Evolutionary conservation across 2,329 filamentous ascomycete genomes (phyloP).

Genomic region (Colletotrichum karsti): DNA sequence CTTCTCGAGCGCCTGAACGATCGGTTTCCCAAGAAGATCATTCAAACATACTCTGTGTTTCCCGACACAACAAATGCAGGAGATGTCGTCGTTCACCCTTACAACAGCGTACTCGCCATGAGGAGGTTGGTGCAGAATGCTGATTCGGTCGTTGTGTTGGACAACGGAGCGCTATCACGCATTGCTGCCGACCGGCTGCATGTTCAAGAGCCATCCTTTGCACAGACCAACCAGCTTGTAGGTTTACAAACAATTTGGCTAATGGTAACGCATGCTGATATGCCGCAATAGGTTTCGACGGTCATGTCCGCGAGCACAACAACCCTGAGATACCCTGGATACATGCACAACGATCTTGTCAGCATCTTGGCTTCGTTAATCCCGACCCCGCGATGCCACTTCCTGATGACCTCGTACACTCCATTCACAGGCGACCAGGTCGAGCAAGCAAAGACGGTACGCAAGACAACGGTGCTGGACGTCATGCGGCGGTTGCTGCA

Average conservation of each 20-base stretch:
- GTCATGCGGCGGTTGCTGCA: slow-evolving; percentile 96
- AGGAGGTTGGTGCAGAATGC: slow-evolving; percentile 92
- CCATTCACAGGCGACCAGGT: slow-evolving; percentile 97
- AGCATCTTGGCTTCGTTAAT: slow-evolving; percentile 96
- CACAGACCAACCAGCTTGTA: slow-evolving; percentile 96
- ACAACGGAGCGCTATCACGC: slow-evolving; percentile 91
- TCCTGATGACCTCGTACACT: slow-evolving; percentile 98
- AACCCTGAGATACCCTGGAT: slow-evolving; percentile 94
- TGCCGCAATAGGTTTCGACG: slow-evolving; percentile 74
- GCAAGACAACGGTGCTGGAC: slow-evolving; percentile 96
- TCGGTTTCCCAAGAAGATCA: slow-evolving; percentile 97
- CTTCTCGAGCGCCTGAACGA: slow-evolving; percentile 96
- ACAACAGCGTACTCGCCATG: slow-evolving; percentile 96
- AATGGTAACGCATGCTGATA: slow-evolving; percentile 8
- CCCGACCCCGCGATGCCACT: slow-evolving; percentile 95
- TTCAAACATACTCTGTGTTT: slow-evolving; percentile 99
- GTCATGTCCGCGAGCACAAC: slow-evolving; percentile 99
- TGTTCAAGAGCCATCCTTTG: slow-evolving; percentile 93
- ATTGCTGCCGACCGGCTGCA: slow-evolving; percentile 96
- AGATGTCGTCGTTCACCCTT: slow-evolving; percentile 96
- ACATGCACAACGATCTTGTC: slow-evolving; percentile 99
- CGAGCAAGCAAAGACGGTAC: slow-evolving; percentile 95
- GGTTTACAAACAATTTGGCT: slow-evolving; percentile 27
- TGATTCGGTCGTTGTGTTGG: slow-evolving; percentile 95
- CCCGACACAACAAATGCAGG: slow-evolving; percentile 88